A percentile compares a stretch with the other conserved stretches of the same genome.
Evolutionary conservation across 306 rosid species (phyloP).

Genomic region (Medicago ruthenica): DNA sequence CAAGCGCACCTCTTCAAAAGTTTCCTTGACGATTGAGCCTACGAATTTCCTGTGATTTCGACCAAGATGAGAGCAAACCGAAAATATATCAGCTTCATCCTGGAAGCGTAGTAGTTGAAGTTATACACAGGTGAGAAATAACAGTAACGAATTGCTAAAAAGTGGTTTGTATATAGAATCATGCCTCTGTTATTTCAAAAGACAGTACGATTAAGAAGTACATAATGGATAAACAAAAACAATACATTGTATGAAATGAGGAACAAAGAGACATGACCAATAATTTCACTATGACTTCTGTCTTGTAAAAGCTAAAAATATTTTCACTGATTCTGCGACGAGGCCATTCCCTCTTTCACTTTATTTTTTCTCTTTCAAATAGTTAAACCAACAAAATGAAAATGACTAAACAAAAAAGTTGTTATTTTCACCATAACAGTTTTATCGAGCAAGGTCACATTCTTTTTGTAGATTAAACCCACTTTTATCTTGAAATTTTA

Average conservation of each 20-base stretch:
- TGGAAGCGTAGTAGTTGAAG: constrained; percentile 45
- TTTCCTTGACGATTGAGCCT: constrained; percentile 50
- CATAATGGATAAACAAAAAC: constrained; percentile 25
- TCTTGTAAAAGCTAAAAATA: constrained; percentile 10
- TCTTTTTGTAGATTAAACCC: constrained; percentile 2
- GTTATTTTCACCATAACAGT: constrained; percentile 23
- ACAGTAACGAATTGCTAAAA: constrained; percentile 18
- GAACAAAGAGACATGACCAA: not conserved
- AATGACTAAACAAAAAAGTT: constrained; percentile 16
- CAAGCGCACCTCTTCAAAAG: constrained; percentile 63
- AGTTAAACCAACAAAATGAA: constrained; percentile 33
- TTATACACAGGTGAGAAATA: constrained; percentile 25
- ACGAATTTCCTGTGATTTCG: constrained; percentile 74
- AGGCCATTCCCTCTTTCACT: not conserved
- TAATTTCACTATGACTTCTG: not conserved
- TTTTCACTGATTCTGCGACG: not conserved
- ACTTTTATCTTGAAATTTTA: constrained; percentile 2
- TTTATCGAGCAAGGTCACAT: not conserved
- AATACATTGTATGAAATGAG: constrained; percentile 13
- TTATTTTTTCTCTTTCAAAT: constrained; percentile 12
- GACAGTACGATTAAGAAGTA: constrained; percentile 10
- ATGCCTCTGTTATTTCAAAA: not conserved
- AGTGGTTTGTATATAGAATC: constrained; percentile 4
- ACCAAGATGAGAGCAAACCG: constrained; percentile 73
- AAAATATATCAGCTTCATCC: constrained; percentile 85